These are phyloP conservation scores for Beta corolliflora DNA, from an alignment of 179 eudicot species.

Conservation along the genomic window DNA sequence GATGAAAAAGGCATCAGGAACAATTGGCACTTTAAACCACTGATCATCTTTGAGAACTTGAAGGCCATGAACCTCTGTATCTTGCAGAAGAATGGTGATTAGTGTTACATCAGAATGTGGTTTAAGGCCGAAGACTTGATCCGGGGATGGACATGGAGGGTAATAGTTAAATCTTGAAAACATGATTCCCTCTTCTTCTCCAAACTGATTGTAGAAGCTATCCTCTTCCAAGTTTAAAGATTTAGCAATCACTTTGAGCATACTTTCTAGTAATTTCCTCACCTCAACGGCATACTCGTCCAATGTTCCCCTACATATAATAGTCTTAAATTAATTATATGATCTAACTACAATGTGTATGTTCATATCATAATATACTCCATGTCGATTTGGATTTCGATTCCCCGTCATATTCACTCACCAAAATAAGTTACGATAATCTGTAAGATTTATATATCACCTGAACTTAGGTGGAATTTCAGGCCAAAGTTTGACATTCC, in stretches of 20 bases:
- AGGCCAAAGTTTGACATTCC: constrained; percentile 14
- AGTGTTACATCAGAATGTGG: constrained; percentile 21
- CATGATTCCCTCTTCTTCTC: constrained; percentile 1
- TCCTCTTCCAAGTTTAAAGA: constrained; percentile 15
- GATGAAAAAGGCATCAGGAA: constrained; percentile 23
- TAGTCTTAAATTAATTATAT: no score
- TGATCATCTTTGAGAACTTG: constrained; percentile 11
- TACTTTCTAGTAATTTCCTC: not conserved
- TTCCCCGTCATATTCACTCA: no score
- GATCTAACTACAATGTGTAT: no score
- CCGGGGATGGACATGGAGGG: constrained; percentile 21
- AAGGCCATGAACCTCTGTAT: constrained; percentile 12
- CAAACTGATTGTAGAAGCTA: not conserved
- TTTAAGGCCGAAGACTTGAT: constrained; percentile 12
- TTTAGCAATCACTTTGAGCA: constrained; percentile 21
- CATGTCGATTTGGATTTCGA: no score
- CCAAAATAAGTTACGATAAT: no score
- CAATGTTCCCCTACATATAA: constrained; percentile 1
- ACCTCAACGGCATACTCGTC: constrained; percentile 6
- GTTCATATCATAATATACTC: no score
- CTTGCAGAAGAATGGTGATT: constrained; percentile 15
- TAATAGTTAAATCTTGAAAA: constrained; percentile 15
- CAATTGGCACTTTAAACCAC: constrained; percentile 27
- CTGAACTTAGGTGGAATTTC: constrained; percentile 9
- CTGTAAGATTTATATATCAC: not conserved